Percentiles rank a stretch among this genome's conserved stretches.
phyloP scores from a whole-genome alignment of 768 basidiomycete genomes.

The Boletus tomentosulus region DNA sequence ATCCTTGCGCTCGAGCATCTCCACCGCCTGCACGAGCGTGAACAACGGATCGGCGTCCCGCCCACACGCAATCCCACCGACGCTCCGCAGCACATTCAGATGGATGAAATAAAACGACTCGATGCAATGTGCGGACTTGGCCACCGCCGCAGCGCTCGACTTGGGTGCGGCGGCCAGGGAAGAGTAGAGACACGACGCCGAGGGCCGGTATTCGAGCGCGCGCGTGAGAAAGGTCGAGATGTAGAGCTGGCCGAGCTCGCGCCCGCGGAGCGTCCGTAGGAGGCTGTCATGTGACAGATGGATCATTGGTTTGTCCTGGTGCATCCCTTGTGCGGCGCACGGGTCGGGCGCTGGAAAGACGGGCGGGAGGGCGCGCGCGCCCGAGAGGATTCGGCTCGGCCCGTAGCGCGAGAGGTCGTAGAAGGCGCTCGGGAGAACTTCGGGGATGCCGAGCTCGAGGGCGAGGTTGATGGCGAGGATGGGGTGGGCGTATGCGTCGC shows the following conservation, averaged over 20 bases:
- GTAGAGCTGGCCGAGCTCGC: slow-evolving; percentile 60
- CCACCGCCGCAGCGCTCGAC: not conserved
- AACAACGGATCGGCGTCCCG: slow-evolving; percentile 72
- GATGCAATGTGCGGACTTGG: slow-evolving; percentile 39
- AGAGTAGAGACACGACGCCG: slow-evolving; percentile 45
- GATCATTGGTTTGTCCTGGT: slow-evolving; percentile 6
- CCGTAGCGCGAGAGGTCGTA: slow-evolving; percentile 74
- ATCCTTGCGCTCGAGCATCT: too few relatives aligned
- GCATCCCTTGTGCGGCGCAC: not conserved
- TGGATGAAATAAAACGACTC: slow-evolving; percentile 76
- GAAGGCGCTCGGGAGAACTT: slow-evolving; percentile 64
- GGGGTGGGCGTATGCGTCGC: slow-evolving; percentile 59
- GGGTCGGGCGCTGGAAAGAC: slow-evolving; percentile 27
- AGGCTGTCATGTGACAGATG: slow-evolving; percentile 38
- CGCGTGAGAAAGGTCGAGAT: slow-evolving; percentile 56
- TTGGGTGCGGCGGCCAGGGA: slow-evolving; percentile 15
- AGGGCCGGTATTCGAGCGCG: slow-evolving; percentile 51
- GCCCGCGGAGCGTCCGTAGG: slow-evolving; percentile 52
- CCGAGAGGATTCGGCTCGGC: slow-evolving; percentile 61
- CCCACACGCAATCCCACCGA: slow-evolving; percentile 68
- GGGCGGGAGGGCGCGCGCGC: slow-evolving; percentile 37
- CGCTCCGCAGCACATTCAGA: slow-evolving; percentile 65
- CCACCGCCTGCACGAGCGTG: slow-evolving; percentile 61
- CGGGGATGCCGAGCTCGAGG: slow-evolving; percentile 52
- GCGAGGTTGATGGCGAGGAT: slow-evolving; percentile 69